Base-by-base conservation (phyloP, 768 basidiomycete species). In the Rhodocollybia butyracea region DNA sequence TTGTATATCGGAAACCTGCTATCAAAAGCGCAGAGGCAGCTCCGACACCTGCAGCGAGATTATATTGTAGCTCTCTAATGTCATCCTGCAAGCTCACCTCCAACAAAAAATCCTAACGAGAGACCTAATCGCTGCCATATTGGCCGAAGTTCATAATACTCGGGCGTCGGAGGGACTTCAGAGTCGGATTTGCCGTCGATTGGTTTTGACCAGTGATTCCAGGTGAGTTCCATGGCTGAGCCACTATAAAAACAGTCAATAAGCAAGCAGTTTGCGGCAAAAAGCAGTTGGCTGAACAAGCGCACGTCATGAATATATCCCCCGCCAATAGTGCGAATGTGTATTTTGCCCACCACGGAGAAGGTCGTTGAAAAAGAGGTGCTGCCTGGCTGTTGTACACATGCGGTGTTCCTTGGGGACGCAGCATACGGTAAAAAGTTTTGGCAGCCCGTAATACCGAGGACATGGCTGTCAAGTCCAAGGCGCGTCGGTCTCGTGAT, bases 111-210 rank as follows among this genome's bases (percentile, higher is more conserved):
- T 26, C 65, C 62, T 4, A 59, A 50, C 47, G 67, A 71, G 12
- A 71, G 61, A 21, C 63, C 66, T 15, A 65, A 52, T 12, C 72
- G 65, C 54, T 73, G 71, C 69, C 69, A 73, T 32, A 55, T 53
- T 5, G 72, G 70, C n/a, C 72, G 70, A 29, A 64, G 59, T 26
- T 59, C 60, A 53, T 67, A 70, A 38, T 57, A 46, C 19, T 64
- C 55, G 43, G 53, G n/a, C 34, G 24, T 31, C 1, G 43, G 27
- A 31, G 43, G 41, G 12, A 32, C 53, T 41, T 42, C 51, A 31
- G 39, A 41, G 15, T 54, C 43, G 5, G 39, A 36, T n/a, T 53
- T 53, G 40, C 39, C 39, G 12, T 54, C 41, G 7, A 54, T 38
- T 5, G 53, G 42, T 45, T 46, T 15, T 24, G 53, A 45, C 53